Conservation (phyloP, 2,329 filamentous ascomycete species). For the Lasiodiplodia citricola region DNA sequence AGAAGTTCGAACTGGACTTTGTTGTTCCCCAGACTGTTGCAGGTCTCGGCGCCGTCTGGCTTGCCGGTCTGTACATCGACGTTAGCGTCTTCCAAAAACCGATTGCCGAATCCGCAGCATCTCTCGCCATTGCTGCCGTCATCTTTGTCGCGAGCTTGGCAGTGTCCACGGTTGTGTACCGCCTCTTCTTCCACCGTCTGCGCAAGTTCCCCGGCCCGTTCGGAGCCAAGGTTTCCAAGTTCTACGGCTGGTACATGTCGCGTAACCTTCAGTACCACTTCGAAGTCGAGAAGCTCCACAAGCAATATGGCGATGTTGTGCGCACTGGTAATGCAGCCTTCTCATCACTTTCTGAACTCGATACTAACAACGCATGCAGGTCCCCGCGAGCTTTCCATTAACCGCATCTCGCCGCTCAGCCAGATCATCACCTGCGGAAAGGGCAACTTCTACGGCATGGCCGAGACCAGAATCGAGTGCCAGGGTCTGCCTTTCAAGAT, state of each 20-base stretch:
- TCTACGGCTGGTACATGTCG: slow-evolving; percentile 35
- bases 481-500: slow-evolving; percentile 33
- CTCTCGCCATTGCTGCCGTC: slow-evolving; percentile 11
- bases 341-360: not conserved
- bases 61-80: slow-evolving; percentile 3
- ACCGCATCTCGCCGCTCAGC: slow-evolving; percentile 2
- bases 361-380: not conserved
- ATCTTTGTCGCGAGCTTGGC: slow-evolving; percentile 6
- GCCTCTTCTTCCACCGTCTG: slow-evolving; percentile 41
- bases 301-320: slow-evolving; percentile 12
- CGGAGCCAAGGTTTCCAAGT: slow-evolving; percentile 37
- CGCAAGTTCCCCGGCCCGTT: slow-evolving; percentile 44
- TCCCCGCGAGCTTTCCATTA: slow-evolving; percentile 8
- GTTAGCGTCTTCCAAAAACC: not conserved
- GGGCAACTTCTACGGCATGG: slow-evolving; percentile 10
- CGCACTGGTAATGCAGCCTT: not conserved
- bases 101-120: not conserved
- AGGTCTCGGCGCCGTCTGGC: not conserved
- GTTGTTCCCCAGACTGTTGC: not conserved
- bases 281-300: slow-evolving; percentile 3
- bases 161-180: slow-evolving; percentile 31
- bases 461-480: slow-evolving; percentile 33
- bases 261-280: slow-evolving; percentile 13
- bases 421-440: slow-evolving; percentile 1
- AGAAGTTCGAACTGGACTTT: not conserved